Percentiles rank a stretch among this genome's conserved stretches.
phyloP scores from a whole-genome alignment of 192 early-diverging fungal genomes.

The Martensiomyces pterosporus region DNA sequence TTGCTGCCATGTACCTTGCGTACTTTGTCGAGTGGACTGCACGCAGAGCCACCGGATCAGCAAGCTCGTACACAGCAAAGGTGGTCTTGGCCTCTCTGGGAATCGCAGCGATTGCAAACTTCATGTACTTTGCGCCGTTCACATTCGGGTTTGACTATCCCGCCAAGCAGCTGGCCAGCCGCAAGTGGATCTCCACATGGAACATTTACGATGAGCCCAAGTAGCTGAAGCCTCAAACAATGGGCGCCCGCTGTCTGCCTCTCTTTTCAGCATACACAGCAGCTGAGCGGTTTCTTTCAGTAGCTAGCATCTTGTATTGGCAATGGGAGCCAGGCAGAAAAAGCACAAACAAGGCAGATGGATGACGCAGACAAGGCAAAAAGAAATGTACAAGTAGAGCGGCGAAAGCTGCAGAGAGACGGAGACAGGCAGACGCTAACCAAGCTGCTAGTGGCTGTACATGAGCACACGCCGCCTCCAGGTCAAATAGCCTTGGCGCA shows the following conservation, averaged over 20 bases:
- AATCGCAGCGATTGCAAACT: constrained; percentile 52
- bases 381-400: too few relatives aligned
- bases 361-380: too few relatives aligned
- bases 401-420: too few relatives aligned
- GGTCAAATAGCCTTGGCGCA: constrained; percentile 38
- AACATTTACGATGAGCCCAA: constrained; percentile 56
- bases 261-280: background rate
- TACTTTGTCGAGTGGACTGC: constrained; percentile 75
- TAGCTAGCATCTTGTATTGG: too few relatives aligned
- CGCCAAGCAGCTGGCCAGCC: constrained; percentile 51
- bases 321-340: too few relatives aligned
- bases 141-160: constrained; percentile 80
- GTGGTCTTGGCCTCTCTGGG: constrained; percentile 10
- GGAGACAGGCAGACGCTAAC: too few relatives aligned
- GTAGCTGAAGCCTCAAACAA: background rate
- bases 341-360: too few relatives aligned
- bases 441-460: too few relatives aligned
- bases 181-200: constrained; percentile 75
- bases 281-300: background rate
- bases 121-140: constrained; percentile 74
- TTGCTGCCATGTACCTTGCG: constrained; percentile 76
- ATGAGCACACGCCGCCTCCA: too few relatives aligned
- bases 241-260: too few relatives aligned
- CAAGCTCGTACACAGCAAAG: constrained; percentile 3
- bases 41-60: constrained; percentile 33